Evolutionary conservation across 305 asterid species (phyloP).

Genomic region (Fraxinus baroniana): DNA sequence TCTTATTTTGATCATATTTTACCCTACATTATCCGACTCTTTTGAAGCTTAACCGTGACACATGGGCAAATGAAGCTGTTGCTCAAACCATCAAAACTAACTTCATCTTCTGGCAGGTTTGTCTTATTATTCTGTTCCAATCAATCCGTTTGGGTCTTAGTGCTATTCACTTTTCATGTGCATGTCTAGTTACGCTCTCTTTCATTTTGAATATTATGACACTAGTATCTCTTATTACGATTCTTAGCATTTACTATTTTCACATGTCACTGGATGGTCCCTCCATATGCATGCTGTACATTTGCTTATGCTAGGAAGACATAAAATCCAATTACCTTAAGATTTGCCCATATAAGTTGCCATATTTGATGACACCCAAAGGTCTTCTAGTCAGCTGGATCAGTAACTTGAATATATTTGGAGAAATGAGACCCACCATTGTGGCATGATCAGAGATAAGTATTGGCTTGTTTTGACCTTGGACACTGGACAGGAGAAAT

Average conservation of each 20-base stretch:
- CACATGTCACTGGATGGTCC: neutral
- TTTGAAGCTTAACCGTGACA: slow-evolving; percentile 94
- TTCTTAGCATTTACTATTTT: neutral
- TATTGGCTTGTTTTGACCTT: neutral
- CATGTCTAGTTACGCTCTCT: neutral
- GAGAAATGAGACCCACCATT: neutral
- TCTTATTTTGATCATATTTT: neutral
- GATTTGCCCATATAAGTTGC: neutral
- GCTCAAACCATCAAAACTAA: slow-evolving; percentile 87
- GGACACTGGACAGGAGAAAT: neutral
- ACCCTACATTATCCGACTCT: slow-evolving; percentile 11
- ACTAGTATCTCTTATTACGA: neutral
- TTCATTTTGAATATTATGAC: neutral
- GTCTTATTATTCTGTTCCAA: slow-evolving; percentile 23
- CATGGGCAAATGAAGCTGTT: slow-evolving; percentile 99
- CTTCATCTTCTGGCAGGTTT: slow-evolving; percentile 98
- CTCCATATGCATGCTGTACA: neutral
- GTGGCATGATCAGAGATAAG: neutral
- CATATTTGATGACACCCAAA: neutral
- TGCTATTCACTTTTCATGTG: neutral
- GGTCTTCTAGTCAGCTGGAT: neutral
- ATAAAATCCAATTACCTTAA: neutral
- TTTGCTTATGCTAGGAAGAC: neutral
- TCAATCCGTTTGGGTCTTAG: slow-evolving; percentile 2
- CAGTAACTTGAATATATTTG: neutral